phyloP scores from a whole-genome alignment of 352 stramenopile genomes.

The Phytophthora sojae region DNA sequence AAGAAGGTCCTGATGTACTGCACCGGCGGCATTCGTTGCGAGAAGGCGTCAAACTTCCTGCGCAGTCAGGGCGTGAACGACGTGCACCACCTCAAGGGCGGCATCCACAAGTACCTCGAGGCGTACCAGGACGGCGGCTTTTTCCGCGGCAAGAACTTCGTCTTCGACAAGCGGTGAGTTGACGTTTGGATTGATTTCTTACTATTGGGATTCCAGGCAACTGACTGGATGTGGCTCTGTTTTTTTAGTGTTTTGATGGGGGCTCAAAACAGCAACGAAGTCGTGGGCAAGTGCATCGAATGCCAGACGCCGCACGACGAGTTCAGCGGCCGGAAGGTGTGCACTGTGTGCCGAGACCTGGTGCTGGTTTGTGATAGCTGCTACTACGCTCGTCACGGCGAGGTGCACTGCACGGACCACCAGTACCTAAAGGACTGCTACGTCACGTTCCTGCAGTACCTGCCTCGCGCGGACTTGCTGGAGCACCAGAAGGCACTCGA shows the following conservation, averaged over 20 bases:
- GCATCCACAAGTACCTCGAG: constrained; percentile 82
- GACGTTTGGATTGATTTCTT: not conserved
- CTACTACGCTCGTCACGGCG: constrained; percentile 61
- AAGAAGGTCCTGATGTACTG: constrained; percentile 87
- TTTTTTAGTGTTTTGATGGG: constrained; percentile 63
- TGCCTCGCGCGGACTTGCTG: constrained; percentile 51
- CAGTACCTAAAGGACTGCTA: constrained; percentile 81
- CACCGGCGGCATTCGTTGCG: constrained; percentile 78
- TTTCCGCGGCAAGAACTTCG: constrained; percentile 84
- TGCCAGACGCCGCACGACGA: constrained; percentile 65
- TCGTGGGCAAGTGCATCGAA: constrained; percentile 80
- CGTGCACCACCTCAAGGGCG: constrained; percentile 73
- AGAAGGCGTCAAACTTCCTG: constrained; percentile 80
- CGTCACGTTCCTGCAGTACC: constrained; percentile 75
- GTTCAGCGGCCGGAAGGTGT: constrained; percentile 75
- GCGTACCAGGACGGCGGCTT: constrained; percentile 66
- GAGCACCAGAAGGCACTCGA: constrained; percentile 57
- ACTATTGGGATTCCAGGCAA: not conserved
- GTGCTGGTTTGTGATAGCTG: constrained; percentile 75
- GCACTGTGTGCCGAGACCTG: constrained; percentile 75
- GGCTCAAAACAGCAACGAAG: constrained; percentile 56
- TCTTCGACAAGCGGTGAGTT: constrained; percentile 81
- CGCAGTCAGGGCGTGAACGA: constrained; percentile 63
- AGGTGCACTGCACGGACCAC: constrained; percentile 80
- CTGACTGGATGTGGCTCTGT: not conserved